These are phyloP conservation scores for Candida sojae DNA, from an alignment of 1,139 yeast genomes.

Conservation along the genomic window DNA sequence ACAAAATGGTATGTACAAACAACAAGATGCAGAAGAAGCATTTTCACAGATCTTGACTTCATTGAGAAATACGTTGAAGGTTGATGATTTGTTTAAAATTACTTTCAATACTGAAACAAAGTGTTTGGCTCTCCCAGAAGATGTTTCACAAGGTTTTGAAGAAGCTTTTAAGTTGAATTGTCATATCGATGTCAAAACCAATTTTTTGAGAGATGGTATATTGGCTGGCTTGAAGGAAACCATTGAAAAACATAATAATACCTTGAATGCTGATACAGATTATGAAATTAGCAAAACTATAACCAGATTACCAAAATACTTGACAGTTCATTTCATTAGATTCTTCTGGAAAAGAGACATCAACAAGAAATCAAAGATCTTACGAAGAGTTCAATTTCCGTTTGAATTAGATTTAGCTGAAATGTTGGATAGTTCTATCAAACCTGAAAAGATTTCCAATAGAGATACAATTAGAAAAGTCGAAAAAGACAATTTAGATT, in stretches of 20 bases:
- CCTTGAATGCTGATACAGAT: constrained; percentile 66
- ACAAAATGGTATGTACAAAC: constrained; percentile 75
- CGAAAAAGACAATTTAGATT: constrained; percentile 74
- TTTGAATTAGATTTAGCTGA: constrained; percentile 88
- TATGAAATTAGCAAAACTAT: constrained; percentile 72
- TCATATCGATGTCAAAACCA: constrained; percentile 83
- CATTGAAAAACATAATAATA: constrained; percentile 75
- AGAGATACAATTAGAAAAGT: constrained; percentile 79
- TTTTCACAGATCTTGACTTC: constrained; percentile 73
- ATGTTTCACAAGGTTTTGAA: constrained; percentile 39
- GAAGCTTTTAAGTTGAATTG: constrained; percentile 78
- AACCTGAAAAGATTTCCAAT: constrained; percentile 61
- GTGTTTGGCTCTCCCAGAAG: constrained; percentile 61
- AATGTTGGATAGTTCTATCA: constrained; percentile 74
- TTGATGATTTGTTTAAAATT: constrained; percentile 64
- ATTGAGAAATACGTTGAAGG: constrained; percentile 49
- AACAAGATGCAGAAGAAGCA: constrained; percentile 98
- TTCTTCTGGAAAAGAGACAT: constrained; percentile 96
- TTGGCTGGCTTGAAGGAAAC: constrained; percentile 72
- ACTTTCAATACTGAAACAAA: constrained; percentile 62
- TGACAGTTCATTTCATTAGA: constrained; percentile 90
- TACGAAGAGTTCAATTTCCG: constrained; percentile 93
- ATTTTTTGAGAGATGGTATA: constrained; percentile 86
- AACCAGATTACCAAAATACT: constrained; percentile 79
- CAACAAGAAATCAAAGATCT: constrained; percentile 84